Percentiles rank a stretch among this genome's conserved stretches.
Evolutionary conservation across 2,329 filamentous ascomycete genomes (phyloP).

Genomic region (Tolypocladium endophyticum): DNA sequence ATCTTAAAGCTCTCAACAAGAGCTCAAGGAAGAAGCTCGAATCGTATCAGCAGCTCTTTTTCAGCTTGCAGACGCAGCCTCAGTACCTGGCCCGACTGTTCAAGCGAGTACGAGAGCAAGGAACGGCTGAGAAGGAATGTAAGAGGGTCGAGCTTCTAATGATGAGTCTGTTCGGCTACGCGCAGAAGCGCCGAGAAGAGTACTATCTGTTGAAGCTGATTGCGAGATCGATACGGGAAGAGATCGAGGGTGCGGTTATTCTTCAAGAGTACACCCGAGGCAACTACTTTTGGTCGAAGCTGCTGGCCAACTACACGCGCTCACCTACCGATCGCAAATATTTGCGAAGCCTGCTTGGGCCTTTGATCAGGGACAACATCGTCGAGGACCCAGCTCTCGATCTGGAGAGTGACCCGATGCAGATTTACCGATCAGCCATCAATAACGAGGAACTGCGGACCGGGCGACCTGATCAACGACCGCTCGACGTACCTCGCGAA

Average conservation of each 20-base stretch:
- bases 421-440: slow-evolving; percentile 91
- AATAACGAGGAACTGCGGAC: slow-evolving; percentile 96
- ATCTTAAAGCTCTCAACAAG: slow-evolving; percentile 95
- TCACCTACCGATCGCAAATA: slow-evolving; percentile 90
- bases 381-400: slow-evolving; percentile 86
- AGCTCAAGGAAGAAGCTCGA: slow-evolving; percentile 91
- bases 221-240: slow-evolving; percentile 70
- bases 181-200: slow-evolving; percentile 91
- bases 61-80: slow-evolving; percentile 91
- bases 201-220: slow-evolving; percentile 93
- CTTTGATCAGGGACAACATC: slow-evolving; percentile 81
- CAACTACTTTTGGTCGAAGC: slow-evolving; percentile 86
- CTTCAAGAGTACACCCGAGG: slow-evolving; percentile 81
- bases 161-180: slow-evolving; percentile 95
- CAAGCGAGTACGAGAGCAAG: slow-evolving; percentile 70
- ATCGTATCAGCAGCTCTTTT: slow-evolving; percentile 95
- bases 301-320: slow-evolving; percentile 78
- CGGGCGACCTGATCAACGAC: slow-evolving; percentile 69
- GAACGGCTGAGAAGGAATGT: slow-evolving; percentile 80
- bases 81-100: slow-evolving; percentile 89
- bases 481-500: slow-evolving; percentile 78
- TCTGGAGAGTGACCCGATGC: slow-evolving; percentile 91
- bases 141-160: slow-evolving; percentile 88
- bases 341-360: slow-evolving; percentile 74
- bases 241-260: slow-evolving; percentile 61